Conservation (phyloP, 306 rosid genomes). For the Lotus japonicus region DNA sequence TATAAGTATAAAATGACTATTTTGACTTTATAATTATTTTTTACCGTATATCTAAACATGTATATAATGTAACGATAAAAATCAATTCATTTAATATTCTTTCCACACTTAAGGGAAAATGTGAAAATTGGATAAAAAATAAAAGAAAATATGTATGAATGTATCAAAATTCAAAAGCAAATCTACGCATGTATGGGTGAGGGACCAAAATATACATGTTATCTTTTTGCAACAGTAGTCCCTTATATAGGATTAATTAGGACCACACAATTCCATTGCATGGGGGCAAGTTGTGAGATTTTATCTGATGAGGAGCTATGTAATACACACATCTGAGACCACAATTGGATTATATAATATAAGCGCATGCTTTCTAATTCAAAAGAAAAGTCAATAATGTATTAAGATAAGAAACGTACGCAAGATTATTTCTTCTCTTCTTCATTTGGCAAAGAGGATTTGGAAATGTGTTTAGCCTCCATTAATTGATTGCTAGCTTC, state of each 20-base stretch:
- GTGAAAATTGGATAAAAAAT: too few relatives aligned
- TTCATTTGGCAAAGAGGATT: slow-evolving; percentile 12
- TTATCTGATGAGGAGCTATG: neutral
- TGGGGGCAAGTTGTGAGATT: slow-evolving; percentile 30
- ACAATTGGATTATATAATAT: slow-evolving; percentile 23
- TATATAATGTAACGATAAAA: too few relatives aligned
- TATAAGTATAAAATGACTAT: too few relatives aligned
- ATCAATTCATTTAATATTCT: too few relatives aligned
- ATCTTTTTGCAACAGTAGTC: slow-evolving; percentile 22
- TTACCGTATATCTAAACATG: too few relatives aligned
- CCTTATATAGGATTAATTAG: slow-evolving; percentile 28
- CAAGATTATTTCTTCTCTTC: slow-evolving; percentile 38
- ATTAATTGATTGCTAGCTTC: too few relatives aligned
- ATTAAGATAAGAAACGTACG: slow-evolving; percentile 26
- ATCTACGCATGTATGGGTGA: slow-evolving; percentile 34
- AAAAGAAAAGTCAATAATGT: slow-evolving; percentile 14
- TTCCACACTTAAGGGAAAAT: too few relatives aligned
- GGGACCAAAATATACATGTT: slow-evolving; percentile 43
- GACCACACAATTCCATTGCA: slow-evolving; percentile 65
- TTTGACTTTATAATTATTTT: too few relatives aligned
- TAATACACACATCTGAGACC: slow-evolving; percentile 22
- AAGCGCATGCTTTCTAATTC: slow-evolving; percentile 19
- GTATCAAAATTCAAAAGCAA: slow-evolving; percentile 2
- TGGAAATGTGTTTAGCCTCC: neutral
- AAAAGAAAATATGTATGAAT: too few relatives aligned